Evolutionary conservation across 2,329 filamentous ascomycete species (phyloP), one percentile per base, ranked within the genome.

Genomic region (Berkeleyomyces basicola): DNA sequence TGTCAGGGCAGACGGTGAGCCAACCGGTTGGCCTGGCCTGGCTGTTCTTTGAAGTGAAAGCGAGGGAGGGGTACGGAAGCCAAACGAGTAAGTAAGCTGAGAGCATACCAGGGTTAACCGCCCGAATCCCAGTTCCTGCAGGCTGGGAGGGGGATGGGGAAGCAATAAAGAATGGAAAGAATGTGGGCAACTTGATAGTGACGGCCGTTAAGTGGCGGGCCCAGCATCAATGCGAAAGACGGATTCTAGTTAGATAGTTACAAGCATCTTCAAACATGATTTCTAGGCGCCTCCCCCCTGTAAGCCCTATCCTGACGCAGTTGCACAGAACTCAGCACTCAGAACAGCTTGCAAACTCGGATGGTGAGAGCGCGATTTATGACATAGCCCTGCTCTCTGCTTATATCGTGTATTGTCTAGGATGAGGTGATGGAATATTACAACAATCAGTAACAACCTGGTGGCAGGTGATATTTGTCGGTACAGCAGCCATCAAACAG

Each of bases 1-100:
- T 55, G 51, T 55, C 51, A 55, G 51, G 51, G 51, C 51, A 55
- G 51, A 55, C 37, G 31, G 51, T 16, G 51, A 55, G 51, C 51
- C 36, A 37, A 31, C 51, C 36, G 14, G 51, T 55, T 55, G 51
- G n/a, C 33, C 51, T 55, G 43, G 4, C 16, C 43, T 3, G 4
- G 14, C 5, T n/a, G 36, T n/a, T 51, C 37, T 36, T 55, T 31
- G 51, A 55, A 36, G n/a, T 55, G 51, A 10, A 33, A 55, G 51
- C 11, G 51, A 10, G 47, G 11, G 31, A 39, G 36, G 11, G 37
- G 51, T 36, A 55, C n/a, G 51, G 51, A 10, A 55, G 23, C 23
- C 23, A 23, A 23, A 23, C 23, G 23, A 23, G 23, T 23, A 55
- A 55, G 37, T 37, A 55, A 55, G 51, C 51, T 55, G 37, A 23